Evolutionary conservation across 345 rosid genomes (phyloP), one percentile per base, ranked within the genome.

Genomic region (Citrus cavaleriei): DNA sequence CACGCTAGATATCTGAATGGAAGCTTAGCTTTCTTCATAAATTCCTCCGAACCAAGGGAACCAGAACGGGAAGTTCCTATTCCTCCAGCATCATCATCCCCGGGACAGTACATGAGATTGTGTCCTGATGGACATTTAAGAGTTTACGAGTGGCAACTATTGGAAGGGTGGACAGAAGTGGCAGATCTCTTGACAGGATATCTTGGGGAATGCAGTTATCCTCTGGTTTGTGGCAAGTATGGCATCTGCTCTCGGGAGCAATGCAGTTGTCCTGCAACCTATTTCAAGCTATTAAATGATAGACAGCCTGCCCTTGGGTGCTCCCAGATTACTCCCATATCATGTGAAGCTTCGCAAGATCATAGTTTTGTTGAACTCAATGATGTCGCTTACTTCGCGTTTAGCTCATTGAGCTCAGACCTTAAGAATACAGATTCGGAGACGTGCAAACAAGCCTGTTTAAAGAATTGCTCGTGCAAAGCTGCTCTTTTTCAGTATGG

Each of bases 261-360:
- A 12, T 85, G 86, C 59, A 32, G 51, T 69, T 85, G 84, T 73
- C 85, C 83, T 18, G 25, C 14, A 4, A 19, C 75, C 12, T 83
- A 85, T 79, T 83, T 79, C 58, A 27, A 69, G 64, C 81, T 8
- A 35, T 60, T 79, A 54, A 27, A 62, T 62, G 13, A 55, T 18
- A n/a, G 64, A n/a, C 60, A 77, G 9, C 83, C 85, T 24, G n/a
- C n/a, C 46, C 74, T 74, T 10, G 86, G 86, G 5, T 87, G 89
- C 73, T 81, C 76, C 25, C 70, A 16, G 51, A 69, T 19, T 0
- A 66, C 62, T 24, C 77, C 83, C 7, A 21, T 73, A 57, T 74
- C 78, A 37, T 77, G 85, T 55, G 64, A 61, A 60, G 73, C 51
- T 67, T 70, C 81, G 2, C 69, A 34, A 30, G 5, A 27, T 66